phyloP scores from a whole-genome alignment of 495 filamentous ascomycete genomes.

The Penicillium angulare region DNA sequence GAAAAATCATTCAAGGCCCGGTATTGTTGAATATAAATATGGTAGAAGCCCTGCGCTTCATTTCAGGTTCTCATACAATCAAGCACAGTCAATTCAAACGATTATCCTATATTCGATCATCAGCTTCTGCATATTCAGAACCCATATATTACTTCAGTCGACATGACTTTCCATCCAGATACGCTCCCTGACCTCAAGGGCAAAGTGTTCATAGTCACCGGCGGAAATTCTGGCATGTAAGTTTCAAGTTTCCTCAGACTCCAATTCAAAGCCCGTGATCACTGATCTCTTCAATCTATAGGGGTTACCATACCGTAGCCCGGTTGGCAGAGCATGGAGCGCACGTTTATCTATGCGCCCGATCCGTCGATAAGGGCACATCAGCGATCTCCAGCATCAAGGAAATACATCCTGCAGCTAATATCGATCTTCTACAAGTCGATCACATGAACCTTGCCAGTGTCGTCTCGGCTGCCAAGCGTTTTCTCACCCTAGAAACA shows the following conservation, averaged over 20 bases:
- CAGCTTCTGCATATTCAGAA: no score
- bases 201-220: constrained; percentile 19
- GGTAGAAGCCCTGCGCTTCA: constrained; percentile 4
- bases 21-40: constrained; percentile 25
- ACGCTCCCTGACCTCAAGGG: constrained; percentile 20
- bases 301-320: constrained; percentile 35
- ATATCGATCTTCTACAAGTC: constrained; percentile 41
- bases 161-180: constrained; percentile 43
- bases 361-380: constrained; percentile 31
- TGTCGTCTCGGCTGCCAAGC: constrained; percentile 27
- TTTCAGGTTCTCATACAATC: neutral
- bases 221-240: constrained; percentile 34
- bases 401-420: constrained; percentile 25
- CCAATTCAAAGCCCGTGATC: neutral
- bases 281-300: neutral
- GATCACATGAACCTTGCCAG: constrained; percentile 40
- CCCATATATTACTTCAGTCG: constrained; percentile 18
- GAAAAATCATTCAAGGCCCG: no score
- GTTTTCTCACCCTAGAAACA: constrained; percentile 16
- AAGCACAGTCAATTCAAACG: constrained; percentile 10
- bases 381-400: constrained; percentile 38
- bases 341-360: constrained; percentile 42
- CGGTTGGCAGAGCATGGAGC: constrained; percentile 38
- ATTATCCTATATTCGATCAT: neutral
- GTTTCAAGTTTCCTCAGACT: constrained; percentile 8